Base-by-base conservation (phyloP, 208 protist species). In the Herpetomonas samuelpessoai region DNA sequence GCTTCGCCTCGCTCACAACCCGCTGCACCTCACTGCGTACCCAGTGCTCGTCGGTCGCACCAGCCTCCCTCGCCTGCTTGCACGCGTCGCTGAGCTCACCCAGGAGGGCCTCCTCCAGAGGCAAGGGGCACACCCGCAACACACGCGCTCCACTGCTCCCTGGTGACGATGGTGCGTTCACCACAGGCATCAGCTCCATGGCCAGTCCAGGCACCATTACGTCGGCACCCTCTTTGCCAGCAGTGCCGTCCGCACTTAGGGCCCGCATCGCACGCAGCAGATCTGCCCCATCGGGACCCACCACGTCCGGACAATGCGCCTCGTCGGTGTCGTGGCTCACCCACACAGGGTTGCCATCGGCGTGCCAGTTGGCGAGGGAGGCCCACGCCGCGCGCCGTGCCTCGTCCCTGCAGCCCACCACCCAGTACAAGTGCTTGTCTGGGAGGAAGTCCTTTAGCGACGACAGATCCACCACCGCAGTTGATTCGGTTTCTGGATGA, bases 31-130 rank as follows among this genome's bases (percentile, higher is more conserved):
- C 26, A 51, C n/a, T 49, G 39, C 81, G 72, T 39, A 88, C 77
- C 81, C 81, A 88, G 44, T 79, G 72, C 3, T 45, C 10, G 39
- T 74, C 63, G 25, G 57, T 45, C 27, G 71, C 64, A 7, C 63
- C 60, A 0, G 76, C 81, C 62, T 84, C 65, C 26, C 81, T 73
- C 1, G 76, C 81, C 41, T 59, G 56, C 49, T 74, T 77, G 61
- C 81, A 76, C 2, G 73, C 66, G 46, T 84, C 65, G 35, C 75
- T 68, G 39, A 88, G 52, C 68, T 88, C 81, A 4, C 69, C 71
- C 1, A 88, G 63, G 19, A 88, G 68, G 21, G 83, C 65, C 65
- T 88, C 81, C 64, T 88, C 81, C 62, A 81, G 49, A 46, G 74
- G 71, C 27, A 76, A 49, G 1, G 49, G 57, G 21, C 59, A 62